Percentiles rank a stretch among this genome's conserved stretches.
Evolutionary conservation across 257 asterid genomes (phyloP).

Genomic region (Solanum arcanum): DNA sequence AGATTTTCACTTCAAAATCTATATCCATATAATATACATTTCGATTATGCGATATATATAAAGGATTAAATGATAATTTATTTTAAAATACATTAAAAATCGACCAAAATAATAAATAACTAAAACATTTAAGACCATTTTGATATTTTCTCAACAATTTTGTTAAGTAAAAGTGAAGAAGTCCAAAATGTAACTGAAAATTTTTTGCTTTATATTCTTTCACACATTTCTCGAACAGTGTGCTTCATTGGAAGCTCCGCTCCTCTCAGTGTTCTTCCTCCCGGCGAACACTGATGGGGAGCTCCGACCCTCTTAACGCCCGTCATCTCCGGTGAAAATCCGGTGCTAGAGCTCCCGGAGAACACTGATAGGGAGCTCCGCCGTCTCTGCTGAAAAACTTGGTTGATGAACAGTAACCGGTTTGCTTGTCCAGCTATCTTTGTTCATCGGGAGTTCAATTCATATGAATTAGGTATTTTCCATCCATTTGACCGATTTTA

Average conservation of each 20-base stretch:
- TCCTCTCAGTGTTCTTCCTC: neutral
- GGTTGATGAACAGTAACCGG: neutral
- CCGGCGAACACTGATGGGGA: neutral
- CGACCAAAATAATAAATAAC: too few relatives aligned
- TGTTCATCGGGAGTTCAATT: neutral
- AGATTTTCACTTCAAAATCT: too few relatives aligned
- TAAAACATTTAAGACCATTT: too few relatives aligned
- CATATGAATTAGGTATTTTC: neutral
- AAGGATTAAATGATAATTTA: neutral
- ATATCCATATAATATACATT: too few relatives aligned
- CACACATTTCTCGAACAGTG: neutral
- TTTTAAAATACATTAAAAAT: neutral
- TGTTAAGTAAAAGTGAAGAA: neutral
- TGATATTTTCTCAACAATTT: neutral
- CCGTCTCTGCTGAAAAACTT: neutral
- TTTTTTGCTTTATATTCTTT: neutral
- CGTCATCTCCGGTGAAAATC: too few relatives aligned
- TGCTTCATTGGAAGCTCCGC: neutral
- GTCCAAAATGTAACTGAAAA: neutral
- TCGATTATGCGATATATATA: too few relatives aligned
- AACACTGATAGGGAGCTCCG: neutral
- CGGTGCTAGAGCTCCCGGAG: neutral
- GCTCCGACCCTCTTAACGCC: neutral
- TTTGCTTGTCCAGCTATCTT: neutral
- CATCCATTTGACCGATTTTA: neutral